Base-by-base conservation (phyloP, 106 monocot species). In the Gastrodia elata region DNA sequence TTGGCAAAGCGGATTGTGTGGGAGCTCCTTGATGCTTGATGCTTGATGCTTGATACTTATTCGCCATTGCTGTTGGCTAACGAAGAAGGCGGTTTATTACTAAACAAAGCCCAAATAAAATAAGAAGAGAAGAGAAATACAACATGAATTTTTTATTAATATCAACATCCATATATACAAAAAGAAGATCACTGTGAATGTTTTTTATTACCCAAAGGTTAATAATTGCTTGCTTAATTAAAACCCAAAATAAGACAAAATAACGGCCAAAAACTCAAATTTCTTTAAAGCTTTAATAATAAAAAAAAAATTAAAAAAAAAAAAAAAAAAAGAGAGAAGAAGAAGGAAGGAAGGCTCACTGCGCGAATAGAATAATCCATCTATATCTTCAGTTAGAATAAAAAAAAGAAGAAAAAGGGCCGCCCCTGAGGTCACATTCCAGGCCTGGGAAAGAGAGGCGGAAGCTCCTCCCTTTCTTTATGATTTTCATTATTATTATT, bases 101-200 rank as follows among this genome's bases (percentile, higher is more conserved):
- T n/a, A n/a, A n/a, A n/a, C n/a, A n/a, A n/a, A n/a, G n/a, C n/a
- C n/a, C n/a, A n/a, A n/a, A n/a, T n/a, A n/a, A n/a, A 52, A 24
- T n/a, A n/a, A 22, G n/a, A 18, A 52, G 22, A 22, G 16, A 44
- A 44, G 11, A 44, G 3, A 52, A 22, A 52, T 4, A 22, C 52
- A 22, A 22, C 52, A 52, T 22, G 18, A 22, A 52, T 44, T 52
- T 52, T 52, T 52, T 52, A 52, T 52, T 52, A 18, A 52, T 52
- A 52, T 52, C 52, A 52, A 52, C 52, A n/a, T 52, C 52, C 52
- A 22, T 52, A 52, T 52, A 22, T 52, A 52, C 52, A 52, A 22
- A n/a, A 52, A 48, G 20, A 52, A 52, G 52, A 52, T 52, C 22
- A 22, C 10, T 48, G 15, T 48, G 52, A 52, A 52, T 22, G 52